Conservation (phyloP, 1,284 basidiomycete genomes). For the Cerrena zonata region DNA sequence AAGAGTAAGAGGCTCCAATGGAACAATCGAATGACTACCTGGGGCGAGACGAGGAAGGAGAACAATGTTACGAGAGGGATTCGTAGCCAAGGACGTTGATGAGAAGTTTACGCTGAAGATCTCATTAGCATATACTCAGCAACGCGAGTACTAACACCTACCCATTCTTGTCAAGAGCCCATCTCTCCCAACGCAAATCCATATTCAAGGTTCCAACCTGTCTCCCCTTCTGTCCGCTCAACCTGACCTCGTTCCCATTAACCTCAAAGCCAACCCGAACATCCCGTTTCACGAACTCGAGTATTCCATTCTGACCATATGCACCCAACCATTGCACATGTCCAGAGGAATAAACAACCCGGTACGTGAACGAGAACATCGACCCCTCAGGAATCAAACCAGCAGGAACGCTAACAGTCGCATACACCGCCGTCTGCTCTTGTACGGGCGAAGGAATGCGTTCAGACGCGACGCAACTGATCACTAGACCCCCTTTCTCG, state of each 20-base stretch:
- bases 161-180: constrained; percentile 22
- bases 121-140: background rate
- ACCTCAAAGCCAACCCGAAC: constrained; percentile 16
- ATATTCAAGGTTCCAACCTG: constrained; percentile 15
- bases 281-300: constrained; percentile 20
- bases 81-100: background rate
- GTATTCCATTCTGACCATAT: constrained; percentile 22
- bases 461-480: background rate
- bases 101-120: constrained; percentile 18
- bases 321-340: constrained; percentile 24
- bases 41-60: constrained; percentile 8
- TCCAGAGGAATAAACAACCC: constrained; percentile 26
- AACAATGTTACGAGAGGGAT: constrained; percentile 5
- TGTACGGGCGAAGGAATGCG: background rate
- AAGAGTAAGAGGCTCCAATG: constrained; percentile 11
- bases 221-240: background rate
- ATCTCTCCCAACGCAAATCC: constrained; percentile 19
- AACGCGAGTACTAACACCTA: constrained; percentile 10
- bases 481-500: background rate
- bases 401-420: constrained; percentile 12
- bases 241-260: background rate
- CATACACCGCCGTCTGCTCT: background rate
- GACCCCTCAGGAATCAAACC: constrained; percentile 11
- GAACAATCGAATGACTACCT: background rate
- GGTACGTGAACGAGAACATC: constrained; percentile 28